These are phyloP conservation scores for Sutorius australiensis DNA, from an alignment of 768 basidiomycete species.

Conservation along the genomic window DNA sequence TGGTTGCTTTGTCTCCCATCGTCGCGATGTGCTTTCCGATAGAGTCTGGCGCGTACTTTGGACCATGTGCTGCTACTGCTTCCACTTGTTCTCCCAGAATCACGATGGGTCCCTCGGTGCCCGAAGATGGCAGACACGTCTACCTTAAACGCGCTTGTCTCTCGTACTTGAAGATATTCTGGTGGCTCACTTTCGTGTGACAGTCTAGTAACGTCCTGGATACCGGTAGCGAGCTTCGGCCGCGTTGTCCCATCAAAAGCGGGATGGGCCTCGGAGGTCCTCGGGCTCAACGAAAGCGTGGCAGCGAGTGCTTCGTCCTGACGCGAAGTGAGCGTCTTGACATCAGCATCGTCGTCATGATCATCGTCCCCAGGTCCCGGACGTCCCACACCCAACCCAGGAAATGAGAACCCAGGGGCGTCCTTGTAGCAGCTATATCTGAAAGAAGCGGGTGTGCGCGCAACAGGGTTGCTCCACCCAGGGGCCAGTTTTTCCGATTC, in stretches of 20 bases:
- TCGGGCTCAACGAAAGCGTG: slow-evolving; percentile 43
- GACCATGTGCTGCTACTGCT: slow-evolving; percentile 30
- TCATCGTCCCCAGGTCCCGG: slow-evolving; percentile 17
- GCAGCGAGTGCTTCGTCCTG: slow-evolving; percentile 38
- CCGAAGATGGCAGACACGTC: slow-evolving; percentile 35
- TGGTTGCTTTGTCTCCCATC: slow-evolving; percentile 23
- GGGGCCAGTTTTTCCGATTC: slow-evolving; percentile 34
- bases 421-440: slow-evolving; percentile 5
- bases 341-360: slow-evolving; percentile 27
- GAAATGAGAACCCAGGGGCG: slow-evolving; percentile 17
- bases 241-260: neutral
- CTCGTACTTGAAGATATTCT: slow-evolving; percentile 35
- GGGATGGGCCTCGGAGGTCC: slow-evolving; percentile 34
- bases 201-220: slow-evolving; percentile 4
- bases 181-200: slow-evolving; percentile 5
- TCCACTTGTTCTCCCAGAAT: slow-evolving; percentile 22
- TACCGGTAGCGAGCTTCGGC: slow-evolving; percentile 4
- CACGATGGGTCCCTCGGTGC: slow-evolving; percentile 12
- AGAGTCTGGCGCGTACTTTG: slow-evolving; percentile 28
- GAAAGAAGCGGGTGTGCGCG: slow-evolving; percentile 14
- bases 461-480: slow-evolving; percentile 28
- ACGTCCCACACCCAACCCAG: slow-evolving; percentile 15
- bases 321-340: slow-evolving; percentile 29
- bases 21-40: slow-evolving; percentile 29
- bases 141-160: slow-evolving; percentile 46